phyloP scores from a whole-genome alignment of 495 filamentous ascomycete species.

The Hyphodiscus hymeniophilus region DNA sequence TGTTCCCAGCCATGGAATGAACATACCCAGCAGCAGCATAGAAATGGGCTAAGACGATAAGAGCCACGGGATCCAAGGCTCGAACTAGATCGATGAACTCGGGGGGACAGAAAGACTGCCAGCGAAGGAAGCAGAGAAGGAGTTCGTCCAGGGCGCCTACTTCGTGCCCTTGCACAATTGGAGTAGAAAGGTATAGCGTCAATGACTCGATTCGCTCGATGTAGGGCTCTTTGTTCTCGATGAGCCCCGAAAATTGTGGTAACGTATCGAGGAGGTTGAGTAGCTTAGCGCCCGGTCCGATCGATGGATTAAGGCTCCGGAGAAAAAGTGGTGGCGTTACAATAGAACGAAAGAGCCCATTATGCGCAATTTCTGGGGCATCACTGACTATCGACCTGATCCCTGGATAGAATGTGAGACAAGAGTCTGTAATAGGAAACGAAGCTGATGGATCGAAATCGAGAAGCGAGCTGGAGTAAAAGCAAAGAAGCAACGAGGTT shows the following conservation, averaged over 20 bases:
- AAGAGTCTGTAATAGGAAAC: background rate
- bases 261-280: slow-evolving; percentile 4
- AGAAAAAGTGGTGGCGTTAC: background rate
- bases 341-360: background rate
- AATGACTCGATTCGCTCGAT: slow-evolving; percentile 5
- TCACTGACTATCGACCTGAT: background rate
- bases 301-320: background rate
- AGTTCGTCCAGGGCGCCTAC: background rate
- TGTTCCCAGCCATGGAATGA: background rate
- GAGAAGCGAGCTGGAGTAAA: slow-evolving; percentile 4
- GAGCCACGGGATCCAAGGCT: slow-evolving; percentile 5
- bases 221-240: slow-evolving; percentile 1
- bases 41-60: slow-evolving; percentile 6
- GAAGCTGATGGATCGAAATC: slow-evolving; percentile 5
- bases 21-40: slow-evolving; percentile 7
- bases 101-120: slow-evolving; percentile 4
- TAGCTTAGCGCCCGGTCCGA: background rate
- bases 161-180: background rate
- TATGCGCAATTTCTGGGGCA: background rate
- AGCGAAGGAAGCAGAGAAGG: slow-evolving; percentile 2
- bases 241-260: background rate
- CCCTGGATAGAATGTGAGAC: slow-evolving; percentile 5
- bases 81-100: slow-evolving; percentile 5
- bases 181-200: background rate
- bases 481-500: slow-evolving; percentile 5